Evolutionary conservation across 805 yeast genomes (phyloP), one percentile per base, ranked within the genome.

Genomic region (Peterozyma xylosa): DNA sequence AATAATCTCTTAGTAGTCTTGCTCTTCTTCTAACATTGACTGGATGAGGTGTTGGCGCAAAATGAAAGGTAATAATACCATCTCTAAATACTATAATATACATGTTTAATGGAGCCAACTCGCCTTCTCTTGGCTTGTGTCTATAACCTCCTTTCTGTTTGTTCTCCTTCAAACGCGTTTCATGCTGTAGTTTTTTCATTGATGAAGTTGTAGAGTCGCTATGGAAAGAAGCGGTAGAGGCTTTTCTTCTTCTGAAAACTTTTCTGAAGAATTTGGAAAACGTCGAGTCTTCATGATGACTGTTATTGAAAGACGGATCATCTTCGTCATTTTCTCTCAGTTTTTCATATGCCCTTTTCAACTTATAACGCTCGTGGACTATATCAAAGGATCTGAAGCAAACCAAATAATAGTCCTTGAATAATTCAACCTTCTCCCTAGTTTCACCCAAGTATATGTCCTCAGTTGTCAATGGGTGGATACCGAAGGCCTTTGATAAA

Each of bases 391-490:
- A 76, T 37, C 91, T 72, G 63, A 93, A 93, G 67, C 98, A 89
- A 30, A 93, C 86, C 53, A 91, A 80, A 60, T 91, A 93, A 62
- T 91, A 91, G 50, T 86, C 86, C 55, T 85, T 82, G 67, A 91
- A 91, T 32, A 93, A 63, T 63, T 91, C 99, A 16, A 91, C 96
- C 58, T 91, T 91, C 60, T 91, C 99, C 51, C 98, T 77, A 1
- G 96, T 85, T 58, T 91, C 99, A 2, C 96, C 96, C 30, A 90
- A 64, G 48, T 86, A 84, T 39, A 91, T 90, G 64, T 91, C 99
- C 59, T 91, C 99, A 0, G 97, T 86, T 0, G 99, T 91, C 53
- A 91, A 73, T 0, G 99, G 99, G 62, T 91, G 99, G 45, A 91
- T 87, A 1, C 95, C 96, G 65, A 91, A 91, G 0, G 97, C 80